A percentile compares a stretch with the other conserved stretches of the same genome.
These are phyloP conservation scores for Vararia minispora DNA, from an alignment of 768 basidiomycete genomes.

Conservation along the genomic window DNA sequence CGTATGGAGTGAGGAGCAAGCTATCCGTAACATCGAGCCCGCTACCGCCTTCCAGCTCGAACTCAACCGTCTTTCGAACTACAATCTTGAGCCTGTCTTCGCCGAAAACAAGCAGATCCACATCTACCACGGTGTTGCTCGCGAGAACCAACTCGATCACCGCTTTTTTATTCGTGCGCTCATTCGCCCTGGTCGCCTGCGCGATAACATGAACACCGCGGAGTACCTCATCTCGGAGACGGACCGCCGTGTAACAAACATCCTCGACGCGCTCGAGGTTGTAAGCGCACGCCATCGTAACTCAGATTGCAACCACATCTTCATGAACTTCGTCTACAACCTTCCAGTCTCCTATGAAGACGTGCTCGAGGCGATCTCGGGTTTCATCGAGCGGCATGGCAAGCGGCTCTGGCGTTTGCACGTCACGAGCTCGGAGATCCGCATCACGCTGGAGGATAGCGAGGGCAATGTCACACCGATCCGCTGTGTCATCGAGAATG, in stretches of 20 bases:
- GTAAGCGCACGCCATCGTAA: conserved; percentile 83
- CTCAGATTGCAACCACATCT: conserved; percentile 97
- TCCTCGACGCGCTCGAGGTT: conserved; percentile 92
- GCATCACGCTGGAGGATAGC: conserved; percentile 87
- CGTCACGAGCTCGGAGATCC: conserved; percentile 95
- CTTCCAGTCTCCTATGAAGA: conserved; percentile 93
- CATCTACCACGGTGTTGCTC: conserved; percentile 91
- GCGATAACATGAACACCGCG: conserved; percentile 87
- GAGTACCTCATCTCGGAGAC: conserved; percentile 98
- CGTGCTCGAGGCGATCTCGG: conserved; percentile 93
- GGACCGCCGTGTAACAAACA: conserved; percentile 87
- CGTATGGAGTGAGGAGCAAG: conserved; percentile 85
- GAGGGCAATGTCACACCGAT: conserved; percentile 95
- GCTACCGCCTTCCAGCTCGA: conserved; percentile 97
- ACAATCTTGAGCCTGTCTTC: conserved; percentile 92
- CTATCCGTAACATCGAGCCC: conserved; percentile 97
- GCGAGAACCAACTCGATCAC: conserved; percentile 95
- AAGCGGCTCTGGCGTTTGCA: conserved; percentile 97
- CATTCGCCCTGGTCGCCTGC: conserved; percentile 88
- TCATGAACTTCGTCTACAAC: conserved; percentile 98
- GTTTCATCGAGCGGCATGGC: conserved; percentile 97
- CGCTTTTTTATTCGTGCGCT: conserved; percentile 97
- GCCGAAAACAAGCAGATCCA: conserved; percentile 97
- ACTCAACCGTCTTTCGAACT: conserved; percentile 91
- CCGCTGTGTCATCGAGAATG: conserved; percentile 96